Evolutionary conservation across 73 alveolate genomes (phyloP), one percentile per base, ranked within the genome.

Genomic region (Effrenium voratum): DNA sequence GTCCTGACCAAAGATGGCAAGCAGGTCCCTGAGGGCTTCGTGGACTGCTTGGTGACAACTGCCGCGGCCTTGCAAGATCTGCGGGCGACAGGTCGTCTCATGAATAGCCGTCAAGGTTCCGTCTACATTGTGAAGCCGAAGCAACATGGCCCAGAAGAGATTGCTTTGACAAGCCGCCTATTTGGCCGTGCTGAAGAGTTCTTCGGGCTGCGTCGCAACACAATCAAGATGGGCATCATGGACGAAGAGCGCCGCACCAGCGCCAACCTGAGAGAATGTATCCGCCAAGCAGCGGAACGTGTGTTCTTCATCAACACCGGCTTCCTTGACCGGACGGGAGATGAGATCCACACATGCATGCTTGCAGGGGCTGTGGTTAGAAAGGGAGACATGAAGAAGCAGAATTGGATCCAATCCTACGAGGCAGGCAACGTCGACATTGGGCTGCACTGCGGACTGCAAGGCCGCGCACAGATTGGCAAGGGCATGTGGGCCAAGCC

Each of bases 401-500:
- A 91, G 59, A 73, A 91, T 60, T 91, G 98, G 98, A 91, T 91
- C 49, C 73, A 73, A 79, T 68, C 98, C 28, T 91, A 91, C 26
- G 98, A 91, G 49, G 95, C 87, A 1, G 90, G 87, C 45, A 91
- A 91, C 43, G 98, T 91, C 79, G 98, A 91, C 36, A 60, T 49
- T 24, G 98, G 90, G 16, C 63, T 91, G 46, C 88, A 91, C 47
- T 91, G 86, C 41, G 85, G 85, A 30, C 43, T 91, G 59, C 87
- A 68, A 40, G 98, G 98, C 32, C 59, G 66, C 41, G 98, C 98
- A 46, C 98, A 91, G 90, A 91, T 91, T 36, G 98, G 98, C 63
- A 91, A 91, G 26, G 98, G 98, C 79, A 91, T 91, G 98, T 91
- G 98, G 98, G 98, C 98, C 44, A 91, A 91, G 88, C 98, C 98